phyloP scores from a whole-genome alignment of 306 rosid species.

The Vachellia collinsii region DNA sequence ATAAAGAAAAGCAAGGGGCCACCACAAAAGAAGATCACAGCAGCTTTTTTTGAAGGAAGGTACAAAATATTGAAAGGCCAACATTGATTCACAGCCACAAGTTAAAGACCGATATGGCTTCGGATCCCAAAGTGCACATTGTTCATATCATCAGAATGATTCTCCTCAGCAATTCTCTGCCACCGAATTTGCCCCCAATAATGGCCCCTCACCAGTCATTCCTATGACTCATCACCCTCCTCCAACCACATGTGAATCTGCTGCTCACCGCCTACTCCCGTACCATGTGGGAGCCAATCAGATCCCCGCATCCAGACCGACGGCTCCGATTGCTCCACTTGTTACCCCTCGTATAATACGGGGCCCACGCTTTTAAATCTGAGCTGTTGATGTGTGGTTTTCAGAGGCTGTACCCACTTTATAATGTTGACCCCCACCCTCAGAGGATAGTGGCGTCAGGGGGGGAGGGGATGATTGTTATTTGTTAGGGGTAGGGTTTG shows the following conservation, averaged over 20 bases:
- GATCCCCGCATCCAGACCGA: background rate
- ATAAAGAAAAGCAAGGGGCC: background rate
- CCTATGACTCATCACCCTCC: background rate
- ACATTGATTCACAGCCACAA: slow-evolving; percentile 5
- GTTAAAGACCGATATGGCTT: background rate
- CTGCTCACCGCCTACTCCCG: background rate
- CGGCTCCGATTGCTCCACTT: slow-evolving; percentile 38
- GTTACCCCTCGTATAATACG: background rate
- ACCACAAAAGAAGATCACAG: background rate
- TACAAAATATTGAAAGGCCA: background rate
- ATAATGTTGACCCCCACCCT: background rate
- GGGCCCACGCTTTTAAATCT: background rate
- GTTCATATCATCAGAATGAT: background rate
- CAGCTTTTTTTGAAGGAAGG: slow-evolving; percentile 1
- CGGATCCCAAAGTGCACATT: background rate
- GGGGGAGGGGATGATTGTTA: background rate
- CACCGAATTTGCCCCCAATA: slow-evolving; percentile 23
- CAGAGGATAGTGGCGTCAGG: too few species aligned
- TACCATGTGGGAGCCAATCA: slow-evolving; percentile 10
- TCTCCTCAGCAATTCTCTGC: background rate
- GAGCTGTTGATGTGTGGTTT: slow-evolving; percentile 30
- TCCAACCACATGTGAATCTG: background rate
- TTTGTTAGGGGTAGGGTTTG: background rate
- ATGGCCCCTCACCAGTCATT: slow-evolving; percentile 21
- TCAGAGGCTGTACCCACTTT: background rate